These are phyloP conservation scores for Dacryopinax primogenitus DNA, from an alignment of 768 basidiomycete species.

Conservation along the genomic window DNA sequence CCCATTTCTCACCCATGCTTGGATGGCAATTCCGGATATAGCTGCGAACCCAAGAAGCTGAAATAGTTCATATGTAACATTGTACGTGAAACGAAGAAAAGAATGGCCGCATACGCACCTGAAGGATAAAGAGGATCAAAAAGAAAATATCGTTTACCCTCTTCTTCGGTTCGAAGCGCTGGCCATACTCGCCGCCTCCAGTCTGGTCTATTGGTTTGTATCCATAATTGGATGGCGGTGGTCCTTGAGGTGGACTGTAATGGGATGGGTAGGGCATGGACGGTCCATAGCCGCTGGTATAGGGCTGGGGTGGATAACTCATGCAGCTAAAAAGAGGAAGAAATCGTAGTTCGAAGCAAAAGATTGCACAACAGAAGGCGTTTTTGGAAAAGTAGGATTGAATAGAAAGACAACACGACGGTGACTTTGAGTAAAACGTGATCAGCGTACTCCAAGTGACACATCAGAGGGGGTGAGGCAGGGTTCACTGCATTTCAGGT, in stretches of 20 bases:
- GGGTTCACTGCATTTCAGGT: too few relatives aligned
- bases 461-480: too few relatives aligned
- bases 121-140: conserved; percentile 56
- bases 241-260: background rate
- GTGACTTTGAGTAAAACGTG: too few relatives aligned
- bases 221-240: conserved; percentile 1
- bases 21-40: conserved; percentile 51
- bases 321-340: background rate
- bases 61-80: background rate
- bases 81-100: background rate
- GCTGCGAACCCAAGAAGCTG: conserved; percentile 58
- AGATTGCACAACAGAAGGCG: too few relatives aligned
- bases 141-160: conserved; percentile 60
- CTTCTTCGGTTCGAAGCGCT: conserved; percentile 37
- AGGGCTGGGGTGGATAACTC: background rate
- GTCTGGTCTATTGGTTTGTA: conserved; percentile 13
- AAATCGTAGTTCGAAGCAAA: too few relatives aligned
- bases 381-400: too few relatives aligned
- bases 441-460: too few relatives aligned
- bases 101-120: conserved; percentile 33
- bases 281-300: background rate
- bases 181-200: conserved; percentile 22
- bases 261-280: conserved; percentile 8
- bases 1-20: conserved; percentile 46
- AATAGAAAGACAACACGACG: too few relatives aligned